A percentile compares a stretch with the other conserved stretches of the same genome.
Evolutionary conservation across 805 yeast genomes (phyloP).

Genomic region (Grigorovia yakushimaensis): DNA sequence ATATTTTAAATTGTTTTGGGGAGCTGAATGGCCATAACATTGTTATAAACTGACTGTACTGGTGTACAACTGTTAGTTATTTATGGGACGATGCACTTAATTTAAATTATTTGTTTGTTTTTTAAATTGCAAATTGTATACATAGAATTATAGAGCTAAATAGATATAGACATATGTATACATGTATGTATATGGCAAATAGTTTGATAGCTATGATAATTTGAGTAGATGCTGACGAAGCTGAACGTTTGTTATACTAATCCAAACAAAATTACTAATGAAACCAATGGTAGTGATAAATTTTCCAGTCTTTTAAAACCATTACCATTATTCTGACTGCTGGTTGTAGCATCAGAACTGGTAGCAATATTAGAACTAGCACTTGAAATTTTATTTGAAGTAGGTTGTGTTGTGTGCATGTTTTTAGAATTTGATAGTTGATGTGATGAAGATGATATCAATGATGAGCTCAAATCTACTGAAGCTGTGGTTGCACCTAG

Average conservation of each 20-base stretch:
- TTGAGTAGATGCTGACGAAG: too few relatives aligned
- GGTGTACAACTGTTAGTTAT: background rate
- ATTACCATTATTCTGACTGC: background rate
- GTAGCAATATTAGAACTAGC: background rate
- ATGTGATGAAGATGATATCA: background rate
- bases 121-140: too few relatives aligned
- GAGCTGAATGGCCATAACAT: slow-evolving; percentile 25
- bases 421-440: background rate
- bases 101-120: too few relatives aligned
- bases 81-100: background rate
- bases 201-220: too few relatives aligned
- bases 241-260: background rate
- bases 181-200: too few relatives aligned
- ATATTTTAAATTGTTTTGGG: slow-evolving; percentile 18
- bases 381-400: background rate
- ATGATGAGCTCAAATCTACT: background rate
- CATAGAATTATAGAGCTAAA: too few relatives aligned
- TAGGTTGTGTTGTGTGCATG: background rate
- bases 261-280: background rate
- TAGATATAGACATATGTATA: too few relatives aligned
- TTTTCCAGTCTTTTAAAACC: background rate
- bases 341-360: background rate
- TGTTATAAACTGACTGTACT: slow-evolving; percentile 5
- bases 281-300: background rate
- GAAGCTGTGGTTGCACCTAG: background rate